Conservation (phyloP, 352 stramenopile genomes). For the Phytophthora fragariaefolia region DNA sequence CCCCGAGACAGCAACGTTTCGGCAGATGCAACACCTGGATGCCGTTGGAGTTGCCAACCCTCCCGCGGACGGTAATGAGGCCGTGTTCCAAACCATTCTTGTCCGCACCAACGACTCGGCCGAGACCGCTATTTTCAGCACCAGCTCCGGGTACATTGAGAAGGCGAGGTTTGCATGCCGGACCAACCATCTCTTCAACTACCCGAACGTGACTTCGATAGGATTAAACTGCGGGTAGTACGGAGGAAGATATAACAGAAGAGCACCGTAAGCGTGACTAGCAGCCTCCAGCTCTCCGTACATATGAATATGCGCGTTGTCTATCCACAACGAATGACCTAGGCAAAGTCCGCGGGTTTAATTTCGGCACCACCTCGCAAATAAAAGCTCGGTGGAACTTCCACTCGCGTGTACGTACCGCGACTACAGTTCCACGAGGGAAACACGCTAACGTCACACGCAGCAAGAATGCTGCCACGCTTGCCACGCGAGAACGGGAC, state of each 20-base stretch:
- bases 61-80: background rate
- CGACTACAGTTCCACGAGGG: conserved; percentile 5
- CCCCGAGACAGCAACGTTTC: background rate
- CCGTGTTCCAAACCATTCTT: background rate
- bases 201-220: background rate
- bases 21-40: background rate
- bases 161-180: background rate
- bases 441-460: conserved; percentile 17
- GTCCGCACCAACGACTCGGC: background rate
- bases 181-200: background rate
- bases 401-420: conserved; percentile 21
- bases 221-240: background rate
- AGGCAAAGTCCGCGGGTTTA: no score
- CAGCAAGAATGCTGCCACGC: conserved; percentile 11
- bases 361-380: no score
- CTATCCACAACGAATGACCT: no score
- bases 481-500: conserved; percentile 17
- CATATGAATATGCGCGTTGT: no score
- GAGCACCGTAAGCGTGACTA: no score
- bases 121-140: no score
- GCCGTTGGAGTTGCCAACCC: background rate
- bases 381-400: no score
- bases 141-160: background rate
- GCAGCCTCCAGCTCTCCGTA: no score
- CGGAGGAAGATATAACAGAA: background rate